Evolutionary conservation across 2,329 filamentous ascomycete species (phyloP).

Genomic region (Ceratocystis alfenasii): DNA sequence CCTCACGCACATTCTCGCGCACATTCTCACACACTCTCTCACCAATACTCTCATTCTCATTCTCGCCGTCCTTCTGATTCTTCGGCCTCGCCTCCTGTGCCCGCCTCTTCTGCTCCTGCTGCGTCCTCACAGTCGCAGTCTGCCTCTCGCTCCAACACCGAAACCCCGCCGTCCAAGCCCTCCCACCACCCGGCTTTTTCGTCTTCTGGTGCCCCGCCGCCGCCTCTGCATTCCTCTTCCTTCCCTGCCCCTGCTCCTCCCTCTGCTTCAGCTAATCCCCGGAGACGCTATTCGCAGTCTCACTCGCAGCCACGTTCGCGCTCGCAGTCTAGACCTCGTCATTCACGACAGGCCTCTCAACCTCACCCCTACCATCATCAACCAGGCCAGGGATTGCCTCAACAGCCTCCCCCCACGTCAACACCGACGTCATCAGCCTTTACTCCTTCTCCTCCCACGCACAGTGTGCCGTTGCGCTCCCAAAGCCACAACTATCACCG

Average conservation of each 20-base stretch:
- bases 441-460: slow-evolving; percentile 21
- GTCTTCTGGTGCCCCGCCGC: slow-evolving; percentile 10
- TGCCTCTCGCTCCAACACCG: too few relatives aligned
- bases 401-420: neutral
- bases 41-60: neutral
- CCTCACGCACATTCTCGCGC: neutral
- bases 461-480: slow-evolving; percentile 19
- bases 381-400: neutral
- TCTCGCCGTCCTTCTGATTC: neutral
- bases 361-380: slow-evolving; percentile 14
- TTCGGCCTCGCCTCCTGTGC: neutral
- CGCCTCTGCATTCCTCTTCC: slow-evolving; percentile 9
- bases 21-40: neutral
- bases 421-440: slow-evolving; percentile 10
- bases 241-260: slow-evolving; percentile 2
- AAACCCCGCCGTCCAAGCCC: slow-evolving; percentile 2
- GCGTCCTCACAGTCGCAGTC: neutral
- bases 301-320: slow-evolving; percentile 1
- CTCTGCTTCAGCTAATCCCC: slow-evolving; percentile 14
- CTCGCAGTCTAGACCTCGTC: slow-evolving; percentile 15
- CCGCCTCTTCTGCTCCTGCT: neutral
- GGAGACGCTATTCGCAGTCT: slow-evolving; percentile 14
- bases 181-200: neutral
- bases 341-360: slow-evolving; percentile 20
- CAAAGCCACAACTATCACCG: slow-evolving; percentile 21